Evolutionary conservation across 2,329 filamentous ascomycete species (phyloP), one percentile per base, ranked within the genome.

Genomic region (Elsinoe arachidis): DNA sequence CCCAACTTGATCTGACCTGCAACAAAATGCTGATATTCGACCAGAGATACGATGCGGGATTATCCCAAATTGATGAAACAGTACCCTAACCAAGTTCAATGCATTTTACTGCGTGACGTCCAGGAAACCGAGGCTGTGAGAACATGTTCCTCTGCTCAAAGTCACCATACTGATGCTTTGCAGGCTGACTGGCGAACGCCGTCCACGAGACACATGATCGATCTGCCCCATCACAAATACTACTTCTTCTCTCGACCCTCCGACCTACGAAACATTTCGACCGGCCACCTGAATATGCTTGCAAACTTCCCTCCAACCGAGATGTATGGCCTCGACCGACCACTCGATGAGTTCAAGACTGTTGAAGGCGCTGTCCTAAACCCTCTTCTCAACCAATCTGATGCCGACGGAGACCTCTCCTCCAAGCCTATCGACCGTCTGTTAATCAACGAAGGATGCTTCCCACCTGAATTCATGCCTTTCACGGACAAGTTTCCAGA

Each of bases 51-150:
- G n/a, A 57, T 63, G 49, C 39, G 34, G 5, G 57, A 58, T 14
- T 66, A 64, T 54, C 59, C 60, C 2, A 23, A 49, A 2, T 44
- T 64, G n/a, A 59, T 62, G 14, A 12, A 51, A 6, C 23, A 58
- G 6, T 61, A 58, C 41, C 46, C 56, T 14, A 37, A 61, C 12
- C 63, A 63, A 46, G 57, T 67, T 26, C 61, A 65, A 58, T 67
- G 66, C 43, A 55, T 67, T 12, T 41, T 66, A 15, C 55, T 67
- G 6, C 58, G 64, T 21, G 60, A 67, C 49, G 47, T 59, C 11
- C 14, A 26, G n/a, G 60, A 58, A 33, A 66, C 64, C 1, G 64
- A 67, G 21, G 34, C 58, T 35, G 19, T 55, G 26, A 23, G 47
- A 54, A 39, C 7, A 3, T 3, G 5, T 17, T 53, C 9, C 7